Percentiles rank a stretch among this genome's conserved stretches.
phyloP scores from a whole-genome alignment of 208 protist species.

The Wallacemonas rigidus region DNA sequence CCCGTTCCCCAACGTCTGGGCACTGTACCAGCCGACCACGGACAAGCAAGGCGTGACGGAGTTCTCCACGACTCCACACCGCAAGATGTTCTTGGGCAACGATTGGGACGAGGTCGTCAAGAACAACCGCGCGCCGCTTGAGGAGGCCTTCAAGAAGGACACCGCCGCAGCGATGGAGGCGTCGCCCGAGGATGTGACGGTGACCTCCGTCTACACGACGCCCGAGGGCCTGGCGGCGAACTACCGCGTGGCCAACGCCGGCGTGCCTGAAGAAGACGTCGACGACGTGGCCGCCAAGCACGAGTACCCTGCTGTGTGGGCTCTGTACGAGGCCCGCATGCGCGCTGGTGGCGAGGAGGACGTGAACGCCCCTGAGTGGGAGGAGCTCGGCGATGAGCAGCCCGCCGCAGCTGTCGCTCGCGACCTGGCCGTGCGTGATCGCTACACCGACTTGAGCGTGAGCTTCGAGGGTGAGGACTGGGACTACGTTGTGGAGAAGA shows the following conservation, averaged over 20 bases:
- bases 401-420: slow-evolving; percentile 9
- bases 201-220: slow-evolving; percentile 26
- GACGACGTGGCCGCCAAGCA: slow-evolving; percentile 21
- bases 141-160: slow-evolving; percentile 38
- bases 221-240: slow-evolving; percentile 23
- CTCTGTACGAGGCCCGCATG: slow-evolving; percentile 29
- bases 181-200: slow-evolving; percentile 12
- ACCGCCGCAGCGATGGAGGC: slow-evolving; percentile 28
- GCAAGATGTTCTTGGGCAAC: slow-evolving; percentile 29
- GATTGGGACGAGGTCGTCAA: slow-evolving; percentile 20
- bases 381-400: slow-evolving; percentile 25
- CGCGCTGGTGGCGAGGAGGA: slow-evolving; percentile 34
- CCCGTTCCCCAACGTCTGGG: slow-evolving; percentile 32
- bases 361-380: slow-evolving; percentile 29
- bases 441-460: slow-evolving; percentile 24
- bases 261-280: slow-evolving; percentile 19
- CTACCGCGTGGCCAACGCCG: slow-evolving; percentile 25
- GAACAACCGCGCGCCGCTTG: slow-evolving; percentile 19
- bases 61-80: slow-evolving; percentile 18
- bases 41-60: slow-evolving; percentile 15
- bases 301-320: slow-evolving; percentile 45
- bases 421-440: neutral
- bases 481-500: slow-evolving; percentile 39
- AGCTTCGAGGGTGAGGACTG: slow-evolving; percentile 43
- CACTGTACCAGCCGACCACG: slow-evolving; percentile 24